Evolutionary conservation across 2,329 filamentous ascomycete genomes (phyloP).

Genomic region (Beauveria sp.): DNA sequence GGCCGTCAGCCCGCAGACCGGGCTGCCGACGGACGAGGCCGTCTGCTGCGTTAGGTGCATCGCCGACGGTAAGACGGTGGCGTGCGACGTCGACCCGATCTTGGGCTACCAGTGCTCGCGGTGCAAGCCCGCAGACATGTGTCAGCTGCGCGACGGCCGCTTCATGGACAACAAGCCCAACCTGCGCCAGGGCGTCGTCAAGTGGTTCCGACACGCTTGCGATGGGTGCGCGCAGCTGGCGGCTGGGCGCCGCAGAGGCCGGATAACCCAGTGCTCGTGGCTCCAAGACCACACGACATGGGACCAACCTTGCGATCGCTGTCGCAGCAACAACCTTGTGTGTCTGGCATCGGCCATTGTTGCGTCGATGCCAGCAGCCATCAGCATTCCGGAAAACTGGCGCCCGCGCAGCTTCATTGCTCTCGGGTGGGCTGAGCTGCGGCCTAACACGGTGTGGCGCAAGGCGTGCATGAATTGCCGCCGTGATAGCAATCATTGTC

Average conservation of each 20-base stretch:
- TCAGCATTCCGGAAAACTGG: conserved; percentile 14
- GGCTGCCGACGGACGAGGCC: conserved; percentile 8
- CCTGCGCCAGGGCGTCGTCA: conserved; percentile 11
- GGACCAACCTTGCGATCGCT: conserved; percentile 17
- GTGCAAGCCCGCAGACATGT: conserved; percentile 10
- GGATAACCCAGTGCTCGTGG: conserved; percentile 16
- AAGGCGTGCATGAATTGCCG: conserved; percentile 14
- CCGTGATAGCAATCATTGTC: conserved; percentile 15
- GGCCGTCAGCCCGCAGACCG: background rate
- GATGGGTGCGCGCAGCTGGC: conserved; percentile 16
- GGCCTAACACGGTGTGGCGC: conserved; percentile 12
- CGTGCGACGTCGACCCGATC: conserved; percentile 19
- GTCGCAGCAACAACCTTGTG: conserved; percentile 11
- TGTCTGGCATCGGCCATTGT: conserved; percentile 17
- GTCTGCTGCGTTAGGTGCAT: conserved; percentile 12
- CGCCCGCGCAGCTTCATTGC: conserved; percentile 7
- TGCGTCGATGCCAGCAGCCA: conserved; percentile 4
- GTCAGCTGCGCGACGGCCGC: conserved; percentile 7
- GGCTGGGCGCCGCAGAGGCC: background rate
- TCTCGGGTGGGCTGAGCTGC: conserved; percentile 15
- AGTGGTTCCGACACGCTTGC: conserved; percentile 20
- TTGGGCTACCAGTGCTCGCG: conserved; percentile 15
- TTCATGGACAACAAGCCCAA: conserved; percentile 13
- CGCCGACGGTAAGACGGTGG: conserved; percentile 12
- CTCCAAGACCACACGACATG: conserved; percentile 15